These are phyloP conservation scores for Cantharellus anzutake DNA, from an alignment of 768 basidiomycete species.

Conservation along the genomic window DNA sequence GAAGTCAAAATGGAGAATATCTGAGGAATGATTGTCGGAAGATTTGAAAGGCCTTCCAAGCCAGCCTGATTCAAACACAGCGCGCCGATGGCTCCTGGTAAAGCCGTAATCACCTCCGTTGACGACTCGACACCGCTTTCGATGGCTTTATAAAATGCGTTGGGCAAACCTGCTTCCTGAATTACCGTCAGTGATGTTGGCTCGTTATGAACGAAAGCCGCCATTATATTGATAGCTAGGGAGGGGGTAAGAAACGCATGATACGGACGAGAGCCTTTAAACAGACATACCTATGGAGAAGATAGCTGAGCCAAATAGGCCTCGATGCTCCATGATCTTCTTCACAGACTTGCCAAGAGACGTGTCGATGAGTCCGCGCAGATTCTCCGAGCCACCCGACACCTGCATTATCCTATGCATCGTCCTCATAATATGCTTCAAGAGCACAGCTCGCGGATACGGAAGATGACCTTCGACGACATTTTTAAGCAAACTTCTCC, in stretches of 20 bases:
- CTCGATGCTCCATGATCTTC: slow-evolving; percentile 67
- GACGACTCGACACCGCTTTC: slow-evolving; percentile 72
- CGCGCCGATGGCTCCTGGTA: slow-evolving; percentile 91
- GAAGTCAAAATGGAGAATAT: slow-evolving; percentile 79
- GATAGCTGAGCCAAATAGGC: slow-evolving; percentile 71
- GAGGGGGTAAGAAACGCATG: background rate
- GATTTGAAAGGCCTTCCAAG: slow-evolving; percentile 55
- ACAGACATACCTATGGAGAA: slow-evolving; percentile 53
- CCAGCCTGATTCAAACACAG: slow-evolving; percentile 87
- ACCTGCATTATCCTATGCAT: slow-evolving; percentile 97
- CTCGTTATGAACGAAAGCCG: slow-evolving; percentile 96
- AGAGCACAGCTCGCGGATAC: slow-evolving; percentile 52
- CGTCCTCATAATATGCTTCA: slow-evolving; percentile 80
- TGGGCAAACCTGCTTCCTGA: slow-evolving; percentile 81
- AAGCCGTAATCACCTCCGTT: slow-evolving; percentile 80
- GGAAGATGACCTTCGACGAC: slow-evolving; percentile 41
- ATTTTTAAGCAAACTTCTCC: slow-evolving; percentile 2
- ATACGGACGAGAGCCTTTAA: background rate
- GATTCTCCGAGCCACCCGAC: slow-evolving; percentile 81
- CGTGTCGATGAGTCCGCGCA: slow-evolving; percentile 86
- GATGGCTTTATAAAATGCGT: slow-evolving; percentile 71
- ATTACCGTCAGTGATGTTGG: slow-evolving; percentile 85
- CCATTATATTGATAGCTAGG: slow-evolving; percentile 82
- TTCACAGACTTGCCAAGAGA: slow-evolving; percentile 70
- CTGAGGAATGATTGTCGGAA: slow-evolving; percentile 65